Evolutionary conservation across 495 filamentous ascomycete genomes (phyloP), one percentile per base, ranked within the genome.

Genomic region (Achaetomiella virescens): DNA sequence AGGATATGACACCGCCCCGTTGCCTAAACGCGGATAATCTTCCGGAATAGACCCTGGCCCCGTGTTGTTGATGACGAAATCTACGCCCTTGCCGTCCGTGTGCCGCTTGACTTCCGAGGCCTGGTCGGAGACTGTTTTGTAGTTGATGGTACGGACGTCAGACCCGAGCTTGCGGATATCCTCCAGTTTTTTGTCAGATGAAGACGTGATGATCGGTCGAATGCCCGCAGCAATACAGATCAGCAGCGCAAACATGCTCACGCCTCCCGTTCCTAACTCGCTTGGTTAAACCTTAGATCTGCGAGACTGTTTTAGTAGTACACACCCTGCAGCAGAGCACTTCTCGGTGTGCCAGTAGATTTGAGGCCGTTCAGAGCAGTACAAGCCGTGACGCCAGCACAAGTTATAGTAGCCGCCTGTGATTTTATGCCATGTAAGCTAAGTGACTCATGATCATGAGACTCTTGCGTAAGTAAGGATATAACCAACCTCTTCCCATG

Each of bases 31-130:
- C 49, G 41, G 49, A 53, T 43, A 7, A n/a, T 54, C 50, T 17
- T 59, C 5, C 9, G 49, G 50, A n/a, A 59, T 22, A 20, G 57
- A 71, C 47, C 1, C 33, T 12, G 57, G 50, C 20, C 57, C 57
- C 2, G 29, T 36, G 27, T 59, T 59, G 25, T 59, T 54, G 43
- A 59, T 22, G 18, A 59, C 43, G 36, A 66, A 24, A 40, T 70
- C 65, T 15, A 70, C 67, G 17, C 67, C 67, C 36, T 53, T 60
- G n/a, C 67, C 69, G n/a, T 64, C 43, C 1, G 65, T 70, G 14
- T 70, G 55, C 11, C 48, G 42, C 22, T 47, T 49, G 11, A 61
- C 60, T 44, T 66, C 65, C 3, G 43, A 57, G 14, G 24, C 45
- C 20, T 38, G 29, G 33, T 67, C 58, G 0, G 58, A 20, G 40